Evolutionary conservation across 2,329 filamentous ascomycete species (phyloP).

Genomic region (Botrytis galanthina): DNA sequence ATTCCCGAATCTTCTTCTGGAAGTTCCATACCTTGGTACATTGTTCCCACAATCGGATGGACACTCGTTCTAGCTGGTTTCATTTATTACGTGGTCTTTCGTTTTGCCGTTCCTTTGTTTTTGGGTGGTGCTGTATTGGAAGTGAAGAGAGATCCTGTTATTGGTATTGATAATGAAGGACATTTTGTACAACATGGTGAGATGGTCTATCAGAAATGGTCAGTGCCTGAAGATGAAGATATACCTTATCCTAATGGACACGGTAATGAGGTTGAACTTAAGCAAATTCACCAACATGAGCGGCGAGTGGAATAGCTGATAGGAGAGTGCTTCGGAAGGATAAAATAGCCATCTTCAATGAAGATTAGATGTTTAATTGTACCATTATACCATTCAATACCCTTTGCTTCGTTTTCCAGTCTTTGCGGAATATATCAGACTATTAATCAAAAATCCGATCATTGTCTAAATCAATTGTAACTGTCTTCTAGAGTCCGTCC

Average conservation of each 20-base stretch:
- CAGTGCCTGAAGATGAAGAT: slow-evolving; percentile 8
- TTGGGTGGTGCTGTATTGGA: slow-evolving; percentile 3
- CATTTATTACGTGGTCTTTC: slow-evolving; percentile 7
- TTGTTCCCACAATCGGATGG: slow-evolving; percentile 21
- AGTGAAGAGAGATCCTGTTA: background rate
- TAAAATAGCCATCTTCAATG: background rate
- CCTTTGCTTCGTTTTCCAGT: background rate
- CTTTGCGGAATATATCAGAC: background rate
- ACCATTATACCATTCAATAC: background rate
- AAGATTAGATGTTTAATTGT: background rate
- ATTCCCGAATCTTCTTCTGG: background rate
- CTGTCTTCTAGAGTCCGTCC: background rate
- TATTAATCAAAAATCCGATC: background rate
- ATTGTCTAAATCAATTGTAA: background rate
- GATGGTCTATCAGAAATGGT: slow-evolving; percentile 19
- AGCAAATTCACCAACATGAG: background rate
- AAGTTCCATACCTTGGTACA: slow-evolving; percentile 15
- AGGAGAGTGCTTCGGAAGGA: background rate
- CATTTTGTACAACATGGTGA: slow-evolving; percentile 7
- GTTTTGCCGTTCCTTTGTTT: background rate
- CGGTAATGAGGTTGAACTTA: background rate
- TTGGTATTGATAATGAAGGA: slow-evolving; percentile 1
- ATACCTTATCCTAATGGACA: background rate
- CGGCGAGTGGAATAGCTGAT: too few species aligned
- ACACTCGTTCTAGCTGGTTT: background rate